Conservation (phyloP, 1,284 basidiomycete genomes). For the Puccinia triticina region DNA sequence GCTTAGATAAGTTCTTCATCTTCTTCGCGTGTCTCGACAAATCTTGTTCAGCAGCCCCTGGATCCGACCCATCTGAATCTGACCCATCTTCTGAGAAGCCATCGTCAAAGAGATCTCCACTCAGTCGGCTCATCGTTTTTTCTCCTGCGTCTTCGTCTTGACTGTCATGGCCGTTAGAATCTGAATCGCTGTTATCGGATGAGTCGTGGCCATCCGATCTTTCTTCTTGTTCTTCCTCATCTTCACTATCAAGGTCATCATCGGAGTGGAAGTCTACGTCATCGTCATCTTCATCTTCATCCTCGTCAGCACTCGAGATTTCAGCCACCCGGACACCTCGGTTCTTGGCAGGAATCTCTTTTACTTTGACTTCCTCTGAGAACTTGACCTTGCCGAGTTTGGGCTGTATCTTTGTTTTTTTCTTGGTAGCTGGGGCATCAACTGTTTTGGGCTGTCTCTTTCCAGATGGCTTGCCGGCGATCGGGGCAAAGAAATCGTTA, state of each 20-base stretch:
- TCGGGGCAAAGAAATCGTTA: conserved; percentile 57
- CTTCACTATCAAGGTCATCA: conserved; percentile 48
- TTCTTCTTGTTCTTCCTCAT: conserved; percentile 52
- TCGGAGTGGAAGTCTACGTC: conserved; percentile 61
- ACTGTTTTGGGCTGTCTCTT: not conserved
- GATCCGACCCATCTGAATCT: conserved; percentile 54
- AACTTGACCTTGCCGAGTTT: conserved; percentile 45
- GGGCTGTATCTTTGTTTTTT: conserved; percentile 55
- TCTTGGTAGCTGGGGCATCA: conserved; percentile 53
- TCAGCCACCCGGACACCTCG: conserved; percentile 38
- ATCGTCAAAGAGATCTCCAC: conserved; percentile 65
- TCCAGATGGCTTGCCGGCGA: conserved; percentile 24
- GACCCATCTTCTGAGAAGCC: conserved; percentile 62
- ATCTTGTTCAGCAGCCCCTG: conserved; percentile 53
- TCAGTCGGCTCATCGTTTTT: conserved; percentile 63
- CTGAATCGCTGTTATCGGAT: conserved; percentile 52
- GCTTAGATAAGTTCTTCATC: conserved; percentile 63
- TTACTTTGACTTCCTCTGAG: conserved; percentile 52
- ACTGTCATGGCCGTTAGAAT: conserved; percentile 55
- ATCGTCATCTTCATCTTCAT: conserved; percentile 63
- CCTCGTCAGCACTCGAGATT: conserved; percentile 4
- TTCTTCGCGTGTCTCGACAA: conserved; percentile 65
- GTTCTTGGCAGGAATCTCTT: conserved; percentile 52
- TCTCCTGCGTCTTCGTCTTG: conserved; percentile 54
- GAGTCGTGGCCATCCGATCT: conserved; percentile 50